Conservation (phyloP, 345 rosid genomes). For the Pugionium dolabratum region DNA sequence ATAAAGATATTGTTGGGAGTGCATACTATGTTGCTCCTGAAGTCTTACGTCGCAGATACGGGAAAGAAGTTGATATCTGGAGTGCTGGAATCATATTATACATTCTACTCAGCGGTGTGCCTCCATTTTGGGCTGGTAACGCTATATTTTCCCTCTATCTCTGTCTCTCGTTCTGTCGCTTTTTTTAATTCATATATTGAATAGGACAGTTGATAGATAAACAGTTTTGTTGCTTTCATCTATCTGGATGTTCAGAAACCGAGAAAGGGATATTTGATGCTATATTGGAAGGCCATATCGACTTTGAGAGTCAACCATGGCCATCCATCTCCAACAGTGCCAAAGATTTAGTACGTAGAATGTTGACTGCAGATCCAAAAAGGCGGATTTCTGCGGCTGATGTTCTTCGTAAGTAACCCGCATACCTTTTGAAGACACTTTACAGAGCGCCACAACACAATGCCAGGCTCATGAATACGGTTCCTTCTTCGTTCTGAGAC, state of each 20-base stretch:
- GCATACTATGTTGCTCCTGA: constrained; percentile 96
- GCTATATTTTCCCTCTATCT: not conserved
- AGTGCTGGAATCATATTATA: constrained; percentile 85
- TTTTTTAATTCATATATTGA: not conserved
- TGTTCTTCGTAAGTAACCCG: constrained; percentile 59
- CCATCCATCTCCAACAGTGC: constrained; percentile 77
- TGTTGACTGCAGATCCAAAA: constrained; percentile 74
- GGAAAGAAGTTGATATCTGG: constrained; percentile 89
- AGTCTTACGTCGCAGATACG: constrained; percentile 65
- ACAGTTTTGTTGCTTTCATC: constrained; percentile 1
- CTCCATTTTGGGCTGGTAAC: constrained; percentile 95
- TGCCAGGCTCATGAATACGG: not conserved
- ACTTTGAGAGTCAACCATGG: constrained; percentile 78
- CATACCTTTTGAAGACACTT: too few species aligned
- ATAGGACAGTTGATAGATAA: constrained; percentile 1
- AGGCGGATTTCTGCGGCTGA: constrained; percentile 67
- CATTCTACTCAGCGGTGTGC: constrained; percentile 86
- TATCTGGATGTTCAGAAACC: constrained; percentile 50
- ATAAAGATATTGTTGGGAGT: constrained; percentile 76
- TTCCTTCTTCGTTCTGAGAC: not conserved
- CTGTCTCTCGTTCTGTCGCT: not conserved
- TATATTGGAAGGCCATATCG: constrained; percentile 69
- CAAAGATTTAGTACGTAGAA: constrained; percentile 72
- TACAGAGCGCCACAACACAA: too few species aligned
- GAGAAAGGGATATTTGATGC: constrained; percentile 84